These are phyloP conservation scores for Caryopteris hybrid DNA, from an alignment of 305 asterid species.

Conservation along the genomic window DNA sequence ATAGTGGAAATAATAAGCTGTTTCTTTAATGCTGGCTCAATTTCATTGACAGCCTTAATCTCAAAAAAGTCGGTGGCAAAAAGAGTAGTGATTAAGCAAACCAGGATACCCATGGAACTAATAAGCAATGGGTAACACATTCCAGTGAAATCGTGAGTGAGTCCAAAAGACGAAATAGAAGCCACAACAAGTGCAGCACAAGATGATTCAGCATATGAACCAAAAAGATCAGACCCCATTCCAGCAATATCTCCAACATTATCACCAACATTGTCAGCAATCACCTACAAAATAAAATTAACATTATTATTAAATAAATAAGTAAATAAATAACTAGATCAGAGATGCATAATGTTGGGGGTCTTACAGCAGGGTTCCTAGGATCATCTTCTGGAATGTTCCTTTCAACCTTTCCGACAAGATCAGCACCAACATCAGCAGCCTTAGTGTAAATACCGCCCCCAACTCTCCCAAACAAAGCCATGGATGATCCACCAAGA, in stretches of 20 bases:
- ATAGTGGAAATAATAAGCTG: constrained; percentile 80
- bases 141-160: constrained; percentile 67
- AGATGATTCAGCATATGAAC: constrained; percentile 90
- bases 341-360: neutral
- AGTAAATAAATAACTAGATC: no score
- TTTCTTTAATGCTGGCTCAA: constrained; percentile 75
- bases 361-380: constrained; percentile 68
- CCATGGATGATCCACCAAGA: constrained; percentile 89
- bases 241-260: constrained; percentile 99
- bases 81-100: constrained; percentile 81
- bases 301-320: neutral
- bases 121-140: constrained; percentile 81
- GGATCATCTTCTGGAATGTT: no score
- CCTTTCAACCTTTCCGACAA: no score
- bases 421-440: no score
- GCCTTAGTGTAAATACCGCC: no score
- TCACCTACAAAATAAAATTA: constrained; percentile 50
- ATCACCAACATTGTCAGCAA: constrained; percentile 92
- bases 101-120: constrained; percentile 86
- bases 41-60: constrained; percentile 73
- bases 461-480: no score
- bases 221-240: constrained; percentile 97
- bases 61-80: constrained; percentile 89
- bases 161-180: constrained; percentile 85
- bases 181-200: constrained; percentile 97